Percentiles rank a stretch among this genome's conserved stretches.
Conservation (phyloP, 768 basidiomycete genomes). For the Calocybe cyanea region DNA sequence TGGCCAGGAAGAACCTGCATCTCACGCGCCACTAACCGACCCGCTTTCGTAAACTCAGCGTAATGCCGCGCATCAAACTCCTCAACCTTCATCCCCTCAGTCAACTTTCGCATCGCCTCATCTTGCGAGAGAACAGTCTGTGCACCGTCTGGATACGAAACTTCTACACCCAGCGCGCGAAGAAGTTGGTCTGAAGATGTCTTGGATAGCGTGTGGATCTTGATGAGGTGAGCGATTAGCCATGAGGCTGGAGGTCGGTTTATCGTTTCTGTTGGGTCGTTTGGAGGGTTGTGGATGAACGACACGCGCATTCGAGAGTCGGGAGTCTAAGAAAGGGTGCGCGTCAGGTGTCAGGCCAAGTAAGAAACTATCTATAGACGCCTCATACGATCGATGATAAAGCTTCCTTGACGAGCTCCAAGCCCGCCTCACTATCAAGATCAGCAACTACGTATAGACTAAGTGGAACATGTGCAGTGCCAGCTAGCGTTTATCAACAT, state of each 20-base stretch:
- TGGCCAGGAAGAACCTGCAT: constrained; percentile 59
- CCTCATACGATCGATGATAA: constrained; percentile 63
- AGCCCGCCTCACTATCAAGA: constrained; percentile 61
- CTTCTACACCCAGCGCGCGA: constrained; percentile 30
- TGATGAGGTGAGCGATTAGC: constrained; percentile 48
- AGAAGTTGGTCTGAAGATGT: constrained; percentile 36
- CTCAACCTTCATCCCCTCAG: constrained; percentile 28
- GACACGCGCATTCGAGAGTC: constrained; percentile 56
- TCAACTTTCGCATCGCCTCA: constrained; percentile 27
- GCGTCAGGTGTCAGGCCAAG: background rate
- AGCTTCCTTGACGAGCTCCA: constrained; percentile 59
- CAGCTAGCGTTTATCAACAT: constrained; percentile 18
- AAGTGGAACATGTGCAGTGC: constrained; percentile 33
- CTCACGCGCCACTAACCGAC: constrained; percentile 47
- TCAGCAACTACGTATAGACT: constrained; percentile 73
- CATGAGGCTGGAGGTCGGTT: constrained; percentile 33
- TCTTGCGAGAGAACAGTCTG: constrained; percentile 38
- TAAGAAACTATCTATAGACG: constrained; percentile 9
- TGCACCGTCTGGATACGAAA: constrained; percentile 13
- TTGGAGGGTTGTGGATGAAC: constrained; percentile 71
- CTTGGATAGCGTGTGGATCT: constrained; percentile 34
- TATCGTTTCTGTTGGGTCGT: constrained; percentile 12
- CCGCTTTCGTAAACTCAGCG: constrained; percentile 38
- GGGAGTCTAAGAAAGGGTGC: constrained; percentile 29
- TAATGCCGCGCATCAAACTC: constrained; percentile 34